Conservation (phyloP, 805 yeast genomes). For the Saccharomycopsis babjevae region DNA sequence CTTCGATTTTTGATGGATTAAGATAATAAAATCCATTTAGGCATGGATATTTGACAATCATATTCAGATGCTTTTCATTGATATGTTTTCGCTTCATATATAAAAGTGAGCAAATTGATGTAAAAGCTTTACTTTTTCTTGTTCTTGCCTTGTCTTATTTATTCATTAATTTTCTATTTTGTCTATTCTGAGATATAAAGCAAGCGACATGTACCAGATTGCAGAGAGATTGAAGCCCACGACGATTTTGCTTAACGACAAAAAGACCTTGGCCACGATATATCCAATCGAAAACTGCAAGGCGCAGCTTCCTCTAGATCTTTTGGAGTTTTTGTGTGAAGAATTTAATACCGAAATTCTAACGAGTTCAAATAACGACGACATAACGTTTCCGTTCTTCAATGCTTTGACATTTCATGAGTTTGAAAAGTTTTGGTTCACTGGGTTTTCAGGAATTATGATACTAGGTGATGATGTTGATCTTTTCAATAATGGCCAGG, state of each 20-base stretch:
- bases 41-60: too few species aligned
- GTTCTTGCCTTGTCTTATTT: neutral
- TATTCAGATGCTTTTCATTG: too few species aligned
- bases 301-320: constrained; percentile 63
- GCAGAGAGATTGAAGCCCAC: constrained; percentile 36
- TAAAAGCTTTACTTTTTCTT: too few species aligned
- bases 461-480: constrained; percentile 64
- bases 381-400: constrained; percentile 58
- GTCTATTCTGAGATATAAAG: neutral
- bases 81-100: too few species aligned
- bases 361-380: constrained; percentile 46
- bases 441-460: constrained; percentile 69
- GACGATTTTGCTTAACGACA: constrained; percentile 74
- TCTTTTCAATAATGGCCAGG: constrained; percentile 30
- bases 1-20: too few species aligned
- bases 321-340: constrained; percentile 73
- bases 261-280: constrained; percentile 86
- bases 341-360: constrained; percentile 91
- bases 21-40: too few species aligned
- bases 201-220: neutral
- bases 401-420: constrained; percentile 68
- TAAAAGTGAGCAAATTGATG: too few species aligned
- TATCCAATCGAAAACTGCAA: constrained; percentile 62
- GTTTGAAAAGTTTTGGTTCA: constrained; percentile 83
- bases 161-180: neutral